Evolutionary conservation across 441 rosid species (phyloP).

Genomic region (Macaranga tanarius): DNA sequence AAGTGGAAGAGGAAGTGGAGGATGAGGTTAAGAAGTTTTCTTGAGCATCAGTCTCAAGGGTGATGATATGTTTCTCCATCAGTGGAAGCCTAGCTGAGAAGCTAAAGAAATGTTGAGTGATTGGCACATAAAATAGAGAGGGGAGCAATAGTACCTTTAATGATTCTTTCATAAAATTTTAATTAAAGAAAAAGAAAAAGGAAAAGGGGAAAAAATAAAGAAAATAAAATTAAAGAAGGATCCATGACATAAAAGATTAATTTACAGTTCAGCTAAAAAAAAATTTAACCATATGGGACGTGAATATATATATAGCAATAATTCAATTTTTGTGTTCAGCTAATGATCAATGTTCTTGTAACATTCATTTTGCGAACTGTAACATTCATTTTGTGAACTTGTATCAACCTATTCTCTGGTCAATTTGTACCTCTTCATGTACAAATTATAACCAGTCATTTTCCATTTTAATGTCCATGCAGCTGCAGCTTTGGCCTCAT

Average conservation of each 20-base stretch:
- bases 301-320: neutral
- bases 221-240: conserved; percentile 29
- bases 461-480: neutral
- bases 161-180: conserved; percentile 28
- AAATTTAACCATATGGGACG: conserved; percentile 30
- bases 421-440: neutral
- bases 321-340: neutral
- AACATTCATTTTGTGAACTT: neutral
- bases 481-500: neutral
- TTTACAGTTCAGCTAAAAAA: conserved; percentile 30
- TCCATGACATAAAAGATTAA: conserved; percentile 19
- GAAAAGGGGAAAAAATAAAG: neutral
- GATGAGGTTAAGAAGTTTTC: conserved; percentile 26
- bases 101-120: conserved; percentile 28
- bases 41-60: conserved; percentile 40
- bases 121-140: conserved; percentile 32
- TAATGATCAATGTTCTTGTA: too few relatives aligned
- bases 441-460: neutral
- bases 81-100: conserved; percentile 22
- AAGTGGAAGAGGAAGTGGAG: conserved; percentile 23
- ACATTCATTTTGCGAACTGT: neutral
- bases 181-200: neutral
- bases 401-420: neutral
- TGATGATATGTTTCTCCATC: conserved; percentile 46
- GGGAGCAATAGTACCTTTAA: conserved; percentile 26